Evolutionary conservation across 306 rosid species (phyloP).

Genomic region (Purshia tridentata): DNA sequence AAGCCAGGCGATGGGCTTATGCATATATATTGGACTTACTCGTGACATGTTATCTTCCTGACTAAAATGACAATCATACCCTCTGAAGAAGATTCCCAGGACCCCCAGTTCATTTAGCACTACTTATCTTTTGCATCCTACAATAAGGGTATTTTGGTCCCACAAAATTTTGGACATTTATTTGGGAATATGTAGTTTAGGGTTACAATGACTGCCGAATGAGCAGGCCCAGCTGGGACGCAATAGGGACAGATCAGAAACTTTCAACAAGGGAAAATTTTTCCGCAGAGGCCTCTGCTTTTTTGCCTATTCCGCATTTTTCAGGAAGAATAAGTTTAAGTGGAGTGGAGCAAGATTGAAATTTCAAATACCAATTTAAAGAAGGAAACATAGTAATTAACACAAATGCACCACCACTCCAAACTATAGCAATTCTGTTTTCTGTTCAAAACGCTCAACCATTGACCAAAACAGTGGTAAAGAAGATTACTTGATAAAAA

Average conservation of each 20-base stretch:
- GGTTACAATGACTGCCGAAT: conserved; percentile 23
- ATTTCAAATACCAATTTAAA: not conserved
- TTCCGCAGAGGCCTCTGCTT: not conserved
- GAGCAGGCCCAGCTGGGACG: conserved; percentile 47
- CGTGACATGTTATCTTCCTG: not conserved
- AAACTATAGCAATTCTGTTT: not conserved
- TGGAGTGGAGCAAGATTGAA: not conserved
- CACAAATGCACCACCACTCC: not conserved
- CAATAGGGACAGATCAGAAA: conserved; percentile 25
- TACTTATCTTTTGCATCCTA: not conserved
- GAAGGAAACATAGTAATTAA: not conserved
- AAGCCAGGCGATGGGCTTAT: not conserved
- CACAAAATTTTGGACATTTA: not conserved
- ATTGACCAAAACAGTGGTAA: not conserved
- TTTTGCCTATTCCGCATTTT: not conserved
- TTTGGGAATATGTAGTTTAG: conserved; percentile 17
- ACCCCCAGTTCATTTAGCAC: conserved; percentile 6
- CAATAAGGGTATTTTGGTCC: conserved; percentile 29
- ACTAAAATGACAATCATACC: conserved; percentile 29
- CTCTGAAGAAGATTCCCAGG: not conserved
- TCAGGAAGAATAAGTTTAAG: not conserved
- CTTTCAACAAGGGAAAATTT: conserved; percentile 14
- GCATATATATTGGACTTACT: conserved; percentile 15
- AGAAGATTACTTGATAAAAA: not conserved
- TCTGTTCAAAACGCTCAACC: not conserved